Conservation (phyloP, 441 rosid genomes). For the Cnidoscolus chayamansa region DNA sequence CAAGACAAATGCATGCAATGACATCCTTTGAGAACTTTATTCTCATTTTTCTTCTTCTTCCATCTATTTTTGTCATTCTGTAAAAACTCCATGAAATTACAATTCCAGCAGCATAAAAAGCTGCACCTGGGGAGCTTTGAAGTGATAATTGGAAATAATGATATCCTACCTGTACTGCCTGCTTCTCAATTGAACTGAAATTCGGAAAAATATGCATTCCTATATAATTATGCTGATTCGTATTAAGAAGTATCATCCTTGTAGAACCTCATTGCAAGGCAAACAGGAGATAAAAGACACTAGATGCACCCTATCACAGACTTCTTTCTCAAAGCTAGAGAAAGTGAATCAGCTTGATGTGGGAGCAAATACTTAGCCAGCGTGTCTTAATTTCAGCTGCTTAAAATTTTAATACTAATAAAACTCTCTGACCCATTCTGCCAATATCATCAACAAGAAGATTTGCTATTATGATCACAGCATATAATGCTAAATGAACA, state of each 20-base stretch:
- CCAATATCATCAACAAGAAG: background rate
- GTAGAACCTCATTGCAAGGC: background rate
- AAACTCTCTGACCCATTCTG: background rate
- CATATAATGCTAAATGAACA: no score
- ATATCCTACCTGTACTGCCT: background rate
- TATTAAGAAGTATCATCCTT: background rate
- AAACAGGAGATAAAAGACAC: background rate
- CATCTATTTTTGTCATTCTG: background rate
- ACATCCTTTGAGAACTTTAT: background rate
- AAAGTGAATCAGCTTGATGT: background rate
- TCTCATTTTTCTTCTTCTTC: background rate
- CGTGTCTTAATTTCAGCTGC: background rate
- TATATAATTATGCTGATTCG: background rate
- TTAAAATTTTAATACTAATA: background rate
- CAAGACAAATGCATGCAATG: background rate
- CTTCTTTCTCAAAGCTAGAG: background rate
- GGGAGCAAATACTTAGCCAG: background rate
- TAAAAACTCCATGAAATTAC: background rate
- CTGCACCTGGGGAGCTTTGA: background rate
- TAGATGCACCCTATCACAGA: background rate
- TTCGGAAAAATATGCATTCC: background rate
- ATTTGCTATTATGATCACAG: background rate
- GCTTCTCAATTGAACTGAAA: background rate
- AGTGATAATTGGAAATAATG: constrained; percentile 1
- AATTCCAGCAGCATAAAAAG: background rate